Evolutionary conservation across 768 basidiomycete species (phyloP).

Genomic region (Naematelia aurantialba): DNA sequence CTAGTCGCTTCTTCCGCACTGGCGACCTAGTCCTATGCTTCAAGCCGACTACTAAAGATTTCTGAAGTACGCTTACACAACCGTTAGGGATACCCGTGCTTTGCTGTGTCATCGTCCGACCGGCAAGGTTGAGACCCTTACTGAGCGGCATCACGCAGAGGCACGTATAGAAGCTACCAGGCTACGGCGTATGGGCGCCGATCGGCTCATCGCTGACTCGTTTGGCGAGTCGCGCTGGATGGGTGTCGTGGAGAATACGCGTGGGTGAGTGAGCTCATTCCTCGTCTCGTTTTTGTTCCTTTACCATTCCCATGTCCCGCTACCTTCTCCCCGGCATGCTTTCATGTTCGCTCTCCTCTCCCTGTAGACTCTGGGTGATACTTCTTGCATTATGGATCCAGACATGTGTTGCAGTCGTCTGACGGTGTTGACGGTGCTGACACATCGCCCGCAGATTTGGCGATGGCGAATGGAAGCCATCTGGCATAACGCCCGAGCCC

Average conservation of each 20-base stretch:
- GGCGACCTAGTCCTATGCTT: too few relatives aligned
- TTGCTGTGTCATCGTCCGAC: conserved; percentile 70
- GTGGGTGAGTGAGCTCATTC: conserved; percentile 77
- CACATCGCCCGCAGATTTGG: conserved; percentile 60
- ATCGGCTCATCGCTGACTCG: conserved; percentile 77
- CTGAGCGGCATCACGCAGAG: conserved; percentile 94
- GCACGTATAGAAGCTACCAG: conserved; percentile 77
- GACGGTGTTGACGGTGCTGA: conserved; percentile 18
- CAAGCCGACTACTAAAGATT: not conserved
- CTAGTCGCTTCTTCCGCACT: not conserved
- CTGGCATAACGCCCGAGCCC: conserved; percentile 89
- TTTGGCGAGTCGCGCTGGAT: conserved; percentile 91
- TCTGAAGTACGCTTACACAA: not conserved
- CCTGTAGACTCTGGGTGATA: too few relatives aligned
- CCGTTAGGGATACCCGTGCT: conserved; percentile 76
- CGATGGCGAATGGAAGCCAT: conserved; percentile 81
- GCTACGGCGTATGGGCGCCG: conserved; percentile 79
- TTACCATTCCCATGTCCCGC: not conserved
- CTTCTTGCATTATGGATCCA: too few relatives aligned
- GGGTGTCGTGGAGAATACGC: conserved; percentile 87
- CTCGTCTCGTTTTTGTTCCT: conserved; percentile 9
- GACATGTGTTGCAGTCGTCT: not conserved
- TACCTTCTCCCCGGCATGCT: not conserved
- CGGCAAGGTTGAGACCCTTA: conserved; percentile 76
- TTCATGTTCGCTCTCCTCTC: not conserved